Conservation (phyloP, 225 moss, liverwort and hornwort species). For the Sphagnum tenellum region DNA sequence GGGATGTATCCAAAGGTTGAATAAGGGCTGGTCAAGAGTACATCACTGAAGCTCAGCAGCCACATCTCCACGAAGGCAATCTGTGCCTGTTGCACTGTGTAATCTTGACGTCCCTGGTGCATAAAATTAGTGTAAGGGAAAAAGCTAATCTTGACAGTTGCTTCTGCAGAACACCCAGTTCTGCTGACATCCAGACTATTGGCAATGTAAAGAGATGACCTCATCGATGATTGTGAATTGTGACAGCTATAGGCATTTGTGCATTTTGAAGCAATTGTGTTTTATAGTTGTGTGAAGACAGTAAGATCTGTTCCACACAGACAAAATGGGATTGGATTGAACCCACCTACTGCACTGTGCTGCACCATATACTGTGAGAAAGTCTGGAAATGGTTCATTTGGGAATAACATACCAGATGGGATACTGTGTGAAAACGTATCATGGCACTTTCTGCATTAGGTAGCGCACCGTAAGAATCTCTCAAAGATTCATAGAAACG, state of each 20-base stretch:
- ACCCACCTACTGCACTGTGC: too few relatives aligned
- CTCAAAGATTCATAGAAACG: slow-evolving; percentile 52
- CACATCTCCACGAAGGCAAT: slow-evolving; percentile 67
- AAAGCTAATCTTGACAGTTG: too few relatives aligned
- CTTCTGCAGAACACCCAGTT: too few relatives aligned
- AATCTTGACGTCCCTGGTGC: slow-evolving; percentile 31
- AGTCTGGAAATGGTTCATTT: not conserved
- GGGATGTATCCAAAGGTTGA: slow-evolving; percentile 70
- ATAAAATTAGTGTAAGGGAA: not conserved
- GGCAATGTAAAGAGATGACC: too few relatives aligned
- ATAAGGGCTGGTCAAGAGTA: slow-evolving; percentile 38
- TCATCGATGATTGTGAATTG: too few relatives aligned
- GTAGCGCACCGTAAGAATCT: slow-evolving; percentile 29
- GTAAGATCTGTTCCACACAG: too few relatives aligned
- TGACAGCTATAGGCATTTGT: too few relatives aligned
- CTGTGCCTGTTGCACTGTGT: slow-evolving; percentile 18
- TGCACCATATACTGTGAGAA: too few relatives aligned
- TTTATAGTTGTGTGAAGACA: too few relatives aligned
- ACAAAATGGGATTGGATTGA: too few relatives aligned
- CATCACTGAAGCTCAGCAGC: slow-evolving; percentile 62
- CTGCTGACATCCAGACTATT: too few relatives aligned
- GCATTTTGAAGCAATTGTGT: too few relatives aligned
- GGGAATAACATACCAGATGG: slow-evolving; percentile 21
- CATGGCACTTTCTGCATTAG: slow-evolving; percentile 35
- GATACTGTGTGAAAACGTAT: slow-evolving; percentile 63